phyloP scores from a whole-genome alignment of 495 filamentous ascomycete species.

The Aspergillus saccharolyticus region DNA sequence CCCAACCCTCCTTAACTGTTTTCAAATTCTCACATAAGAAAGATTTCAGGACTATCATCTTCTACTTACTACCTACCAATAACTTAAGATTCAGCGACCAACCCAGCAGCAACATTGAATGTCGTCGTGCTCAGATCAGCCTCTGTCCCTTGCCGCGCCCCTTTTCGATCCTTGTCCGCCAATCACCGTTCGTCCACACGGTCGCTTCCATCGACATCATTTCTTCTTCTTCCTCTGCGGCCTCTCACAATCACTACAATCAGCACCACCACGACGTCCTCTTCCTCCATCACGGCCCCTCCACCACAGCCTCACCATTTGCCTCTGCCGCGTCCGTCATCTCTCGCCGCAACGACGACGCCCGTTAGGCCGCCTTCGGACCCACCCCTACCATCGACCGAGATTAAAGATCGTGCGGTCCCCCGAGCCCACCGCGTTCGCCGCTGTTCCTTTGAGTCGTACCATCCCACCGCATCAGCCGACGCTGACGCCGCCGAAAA shows the following conservation, averaged over 20 bases:
- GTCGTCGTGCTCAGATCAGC: slow-evolving; percentile 22
- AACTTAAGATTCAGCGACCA: background rate
- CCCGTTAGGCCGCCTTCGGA: slow-evolving; percentile 23
- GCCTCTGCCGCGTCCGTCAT: slow-evolving; percentile 9
- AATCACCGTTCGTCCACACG: slow-evolving; percentile 19
- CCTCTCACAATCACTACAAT: slow-evolving; percentile 12
- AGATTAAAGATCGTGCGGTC: slow-evolving; percentile 25
- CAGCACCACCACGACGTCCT: background rate
- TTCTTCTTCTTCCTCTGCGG: slow-evolving; percentile 8
- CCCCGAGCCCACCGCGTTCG: slow-evolving; percentile 20
- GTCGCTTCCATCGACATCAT: slow-evolving; percentile 10
- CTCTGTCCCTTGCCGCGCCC: slow-evolving; percentile 22
- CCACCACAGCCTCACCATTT: slow-evolving; percentile 9
- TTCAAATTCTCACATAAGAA: background rate
- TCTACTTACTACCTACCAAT: background rate
- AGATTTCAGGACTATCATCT: too few species aligned
- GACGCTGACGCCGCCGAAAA: slow-evolving; percentile 12
- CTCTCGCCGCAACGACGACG: slow-evolving; percentile 28
- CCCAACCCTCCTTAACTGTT: background rate
- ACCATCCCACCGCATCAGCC: slow-evolving; percentile 14
- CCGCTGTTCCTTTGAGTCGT: slow-evolving; percentile 24
- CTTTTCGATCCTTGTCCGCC: slow-evolving; percentile 21
- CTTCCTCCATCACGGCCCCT: slow-evolving; percentile 13
- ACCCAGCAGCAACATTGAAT: slow-evolving; percentile 7
- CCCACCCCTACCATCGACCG: slow-evolving; percentile 28